Evolutionary conservation across 2,329 filamentous ascomycete genomes (phyloP), one percentile per base, ranked within the genome.

Genomic region (Aspergillus proliferans): DNA sequence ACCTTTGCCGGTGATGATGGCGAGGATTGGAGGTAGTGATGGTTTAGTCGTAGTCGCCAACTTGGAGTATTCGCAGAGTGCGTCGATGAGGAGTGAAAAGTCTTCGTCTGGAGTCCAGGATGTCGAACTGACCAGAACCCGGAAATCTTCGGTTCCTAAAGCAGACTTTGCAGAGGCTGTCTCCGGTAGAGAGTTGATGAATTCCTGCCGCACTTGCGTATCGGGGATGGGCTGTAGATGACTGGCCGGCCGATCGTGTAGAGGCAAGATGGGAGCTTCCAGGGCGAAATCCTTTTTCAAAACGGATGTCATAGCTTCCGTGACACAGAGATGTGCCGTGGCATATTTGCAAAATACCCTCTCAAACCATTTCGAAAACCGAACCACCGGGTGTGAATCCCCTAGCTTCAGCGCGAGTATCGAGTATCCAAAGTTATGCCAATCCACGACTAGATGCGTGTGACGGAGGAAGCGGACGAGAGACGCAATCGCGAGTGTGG

Each of bases 361-460:
- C 70, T 98, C 93, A 63, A 96, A 96, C 63, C 77, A 77, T 54
- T 83, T 83, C 21, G 92, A 87, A 7, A 94, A 64, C 24, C 72
- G 77, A 7, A 96, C 89, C n/a, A 96, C 79, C 0, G 85, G 86
- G 62, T 94, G 88, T 5, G 64, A 68, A 2, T 71, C 55, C 0
- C 82, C 81, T 1, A 86, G 72, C 53, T 84, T 85, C 44, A 86
- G 69, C 2, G 79, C 87, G 3, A 98, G 81, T 59, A 98, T 95
- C 7, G 89, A 92, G 77, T 92, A 95, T 58, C 92, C 93, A 69
- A 96, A 97, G 71, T 98, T 98, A 75, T 98, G 93, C 93, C 93
- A 98, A 74, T 98, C 93, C 48, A 97, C 87, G 52, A 97, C 78
- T 3, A 98, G 79, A 49, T 82, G 81, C 36, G 88, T 95, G 58